phyloP scores from a whole-genome alignment of 2,329 filamentous ascomycete genomes.

The Calonectria crousiana region DNA sequence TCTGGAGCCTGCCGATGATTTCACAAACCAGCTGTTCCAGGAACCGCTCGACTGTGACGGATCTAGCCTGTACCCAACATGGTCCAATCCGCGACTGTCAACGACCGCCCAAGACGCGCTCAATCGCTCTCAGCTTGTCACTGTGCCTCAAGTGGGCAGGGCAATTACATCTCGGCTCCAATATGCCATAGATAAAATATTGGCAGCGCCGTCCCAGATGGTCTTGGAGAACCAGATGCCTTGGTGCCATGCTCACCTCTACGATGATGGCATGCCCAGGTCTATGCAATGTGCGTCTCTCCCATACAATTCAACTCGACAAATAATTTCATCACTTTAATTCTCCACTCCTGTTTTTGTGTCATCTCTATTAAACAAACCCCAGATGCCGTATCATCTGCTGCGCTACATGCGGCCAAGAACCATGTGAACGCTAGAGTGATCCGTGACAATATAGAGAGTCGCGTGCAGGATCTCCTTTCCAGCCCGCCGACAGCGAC shows the following conservation, averaged over 20 bases:
- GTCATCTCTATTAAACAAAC: not conserved
- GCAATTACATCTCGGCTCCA: slow-evolving; percentile 8
- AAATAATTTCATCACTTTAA: not conserved
- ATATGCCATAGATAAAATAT: slow-evolving; percentile 13
- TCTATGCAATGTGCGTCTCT: slow-evolving; percentile 12
- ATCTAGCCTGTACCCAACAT: not conserved
- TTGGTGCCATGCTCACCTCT: slow-evolving; percentile 17
- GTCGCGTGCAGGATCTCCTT: slow-evolving; percentile 18
- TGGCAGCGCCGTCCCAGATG: slow-evolving; percentile 4
- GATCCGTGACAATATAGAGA: slow-evolving; percentile 14
- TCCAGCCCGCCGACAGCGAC: slow-evolving; percentile 1
- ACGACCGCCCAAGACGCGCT: slow-evolving; percentile 13
- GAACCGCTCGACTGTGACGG: not conserved
- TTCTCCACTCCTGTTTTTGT: not conserved
- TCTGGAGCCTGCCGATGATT: slow-evolving; percentile 5
- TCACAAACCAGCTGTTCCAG: slow-evolving; percentile 6
- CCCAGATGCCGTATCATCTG: slow-evolving; percentile 11
- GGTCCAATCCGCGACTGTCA: slow-evolving; percentile 7
- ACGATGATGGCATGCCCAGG: slow-evolving; percentile 11
- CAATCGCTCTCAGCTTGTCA: slow-evolving; percentile 14
- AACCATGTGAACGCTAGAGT: slow-evolving; percentile 5
- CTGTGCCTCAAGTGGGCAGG: slow-evolving; percentile 10
- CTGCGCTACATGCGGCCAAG: slow-evolving; percentile 9
- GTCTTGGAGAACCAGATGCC: slow-evolving; percentile 11
- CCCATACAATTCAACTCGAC: not conserved